These are phyloP conservation scores for Metschnikowia shivogae DNA, from an alignment of 805 yeast genomes.

Conservation along the genomic window DNA sequence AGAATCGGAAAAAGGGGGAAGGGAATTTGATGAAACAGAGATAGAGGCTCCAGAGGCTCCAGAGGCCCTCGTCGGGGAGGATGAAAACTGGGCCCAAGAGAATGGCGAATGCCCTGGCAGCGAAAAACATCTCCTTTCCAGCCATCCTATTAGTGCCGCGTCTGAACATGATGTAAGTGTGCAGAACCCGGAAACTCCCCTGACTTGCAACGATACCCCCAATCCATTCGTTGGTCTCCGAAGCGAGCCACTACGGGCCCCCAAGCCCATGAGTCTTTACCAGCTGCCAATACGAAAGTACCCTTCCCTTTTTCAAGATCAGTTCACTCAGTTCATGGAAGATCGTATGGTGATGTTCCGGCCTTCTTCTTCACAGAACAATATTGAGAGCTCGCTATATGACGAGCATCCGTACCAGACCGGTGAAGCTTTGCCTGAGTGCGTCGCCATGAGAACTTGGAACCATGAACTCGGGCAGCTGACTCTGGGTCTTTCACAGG, in stretches of 20 bases:
- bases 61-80: no score
- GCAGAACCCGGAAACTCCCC: not conserved
- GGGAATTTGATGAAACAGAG: no score
- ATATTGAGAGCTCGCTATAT: conserved; percentile 12
- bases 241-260: conserved; percentile 14
- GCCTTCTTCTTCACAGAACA: conserved; percentile 16
- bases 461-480: not conserved
- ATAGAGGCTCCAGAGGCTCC: no score
- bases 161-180: no score
- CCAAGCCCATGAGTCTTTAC: conserved; percentile 10
- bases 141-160: no score
- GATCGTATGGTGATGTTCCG: conserved; percentile 16
- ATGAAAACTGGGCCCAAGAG: no score
- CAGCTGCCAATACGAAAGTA: conserved; percentile 2
- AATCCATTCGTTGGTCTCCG: conserved; percentile 13
- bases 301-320: conserved; percentile 14
- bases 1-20: no score
- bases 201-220: conserved; percentile 2
- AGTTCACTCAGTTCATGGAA: conserved; percentile 15
- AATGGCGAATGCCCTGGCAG: no score
- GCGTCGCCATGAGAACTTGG: conserved; percentile 1
- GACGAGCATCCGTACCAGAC: conserved; percentile 16
- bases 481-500: not conserved
- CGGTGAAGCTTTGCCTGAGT: conserved; percentile 1
- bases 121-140: no score